phyloP scores from a whole-genome alignment of 306 rosid genomes.

The Mimosa bimucronata region DNA sequence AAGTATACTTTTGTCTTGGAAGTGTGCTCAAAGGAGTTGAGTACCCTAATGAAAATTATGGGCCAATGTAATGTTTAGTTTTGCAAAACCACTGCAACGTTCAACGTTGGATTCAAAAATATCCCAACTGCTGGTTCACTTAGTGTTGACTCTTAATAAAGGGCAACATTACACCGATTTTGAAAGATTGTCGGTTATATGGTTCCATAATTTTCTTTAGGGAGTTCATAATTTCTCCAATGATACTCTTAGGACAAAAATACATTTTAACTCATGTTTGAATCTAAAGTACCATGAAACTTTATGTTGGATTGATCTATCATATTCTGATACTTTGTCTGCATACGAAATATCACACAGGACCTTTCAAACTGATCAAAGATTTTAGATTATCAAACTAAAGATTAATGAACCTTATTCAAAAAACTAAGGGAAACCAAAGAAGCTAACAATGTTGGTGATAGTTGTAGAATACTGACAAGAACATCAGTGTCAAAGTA shows the following conservation, averaged over 20 bases:
- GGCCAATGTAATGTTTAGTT: no score
- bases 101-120: no score
- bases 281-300: background rate
- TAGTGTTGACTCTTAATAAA: background rate
- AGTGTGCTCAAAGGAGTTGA: no score
- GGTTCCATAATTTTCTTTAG: background rate
- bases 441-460: constrained; percentile 27
- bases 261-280: background rate
- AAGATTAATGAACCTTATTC: constrained; percentile 34
- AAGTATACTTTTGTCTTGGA: no score
- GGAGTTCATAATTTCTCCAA: background rate
- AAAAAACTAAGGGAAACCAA: constrained; percentile 28
- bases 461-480: constrained; percentile 27
- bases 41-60: no score
- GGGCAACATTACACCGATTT: background rate
- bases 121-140: background rate
- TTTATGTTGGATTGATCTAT: background rate
- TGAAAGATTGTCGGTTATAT: no score
- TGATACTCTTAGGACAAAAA: background rate
- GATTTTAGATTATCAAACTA: constrained; percentile 8
- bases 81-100: no score
- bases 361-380: background rate
- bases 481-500: constrained; percentile 34
- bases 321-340: background rate
- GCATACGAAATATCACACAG: background rate